Percentiles rank a stretch among this genome's conserved stretches.
Evolutionary conservation across 345 rosid species (phyloP).

Genomic region (Erodium maritimum): DNA sequence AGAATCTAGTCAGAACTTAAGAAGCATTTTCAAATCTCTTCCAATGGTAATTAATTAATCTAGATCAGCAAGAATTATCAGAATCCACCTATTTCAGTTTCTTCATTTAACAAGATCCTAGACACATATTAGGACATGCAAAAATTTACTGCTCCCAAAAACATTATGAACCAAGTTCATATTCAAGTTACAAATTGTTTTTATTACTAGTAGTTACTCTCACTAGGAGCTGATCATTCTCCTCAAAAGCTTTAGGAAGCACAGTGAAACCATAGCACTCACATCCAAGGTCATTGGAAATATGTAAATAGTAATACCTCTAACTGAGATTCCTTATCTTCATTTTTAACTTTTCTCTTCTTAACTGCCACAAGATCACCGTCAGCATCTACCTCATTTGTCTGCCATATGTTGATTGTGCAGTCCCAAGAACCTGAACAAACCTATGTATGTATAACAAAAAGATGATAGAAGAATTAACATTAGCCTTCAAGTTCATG

Average conservation of each 20-base stretch:
- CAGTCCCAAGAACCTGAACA: slow-evolving; percentile 98
- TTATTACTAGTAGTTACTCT: neutral
- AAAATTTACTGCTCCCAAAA: too few relatives aligned
- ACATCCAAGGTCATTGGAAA: neutral
- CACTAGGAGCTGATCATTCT: neutral
- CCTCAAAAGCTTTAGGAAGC: neutral
- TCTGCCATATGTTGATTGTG: slow-evolving; percentile 68
- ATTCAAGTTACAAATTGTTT: neutral
- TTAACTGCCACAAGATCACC: slow-evolving; percentile 53
- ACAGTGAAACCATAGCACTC: neutral
- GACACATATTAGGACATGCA: neutral
- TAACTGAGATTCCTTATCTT: slow-evolving; percentile 43
- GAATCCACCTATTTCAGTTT: neutral
- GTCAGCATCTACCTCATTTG: slow-evolving; percentile 34
- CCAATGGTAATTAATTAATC: neutral
- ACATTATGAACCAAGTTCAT: neutral
- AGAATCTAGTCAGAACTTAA: neutral
- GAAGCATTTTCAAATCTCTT: neutral
- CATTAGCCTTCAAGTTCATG: slow-evolving; percentile 1
- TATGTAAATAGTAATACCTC: slow-evolving; percentile 55
- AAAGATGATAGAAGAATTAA: slow-evolving; percentile 7
- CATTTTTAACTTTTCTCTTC: slow-evolving; percentile 72
- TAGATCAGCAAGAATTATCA: neutral
- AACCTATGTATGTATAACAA: slow-evolving; percentile 24
- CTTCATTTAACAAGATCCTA: neutral